Evolutionary conservation across 2,329 filamentous ascomycete species (phyloP).

Genomic region (Exophiala sp.): DNA sequence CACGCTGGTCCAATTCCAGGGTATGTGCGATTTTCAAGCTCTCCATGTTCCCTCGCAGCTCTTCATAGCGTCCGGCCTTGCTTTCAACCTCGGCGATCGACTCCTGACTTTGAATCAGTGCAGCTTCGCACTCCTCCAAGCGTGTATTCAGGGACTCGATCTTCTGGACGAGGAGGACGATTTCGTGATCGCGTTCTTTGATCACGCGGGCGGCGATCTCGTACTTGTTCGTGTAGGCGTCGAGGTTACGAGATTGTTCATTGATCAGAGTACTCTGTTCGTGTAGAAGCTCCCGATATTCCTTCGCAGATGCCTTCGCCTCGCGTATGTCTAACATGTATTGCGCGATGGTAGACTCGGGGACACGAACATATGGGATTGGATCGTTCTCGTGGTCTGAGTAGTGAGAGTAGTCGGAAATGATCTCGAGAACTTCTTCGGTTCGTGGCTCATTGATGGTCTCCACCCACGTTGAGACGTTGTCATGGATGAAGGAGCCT

Average conservation of each 20-base stretch:
- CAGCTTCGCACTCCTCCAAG: conserved; percentile 9
- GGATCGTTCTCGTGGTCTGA: not conserved
- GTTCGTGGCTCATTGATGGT: conserved; percentile 14
- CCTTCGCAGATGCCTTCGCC: conserved; percentile 2
- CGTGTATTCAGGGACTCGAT: conserved; percentile 10
- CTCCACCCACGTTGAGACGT: conserved; percentile 10
- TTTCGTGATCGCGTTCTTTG: conserved; percentile 21
- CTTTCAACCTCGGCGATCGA: conserved; percentile 4
- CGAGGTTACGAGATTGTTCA: conserved; percentile 15
- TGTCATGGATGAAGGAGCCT: conserved; percentile 20
- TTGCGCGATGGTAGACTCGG: conserved; percentile 15
- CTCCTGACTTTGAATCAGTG: conserved; percentile 4
- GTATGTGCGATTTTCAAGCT: conserved; percentile 17
- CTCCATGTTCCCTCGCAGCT: conserved; percentile 17
- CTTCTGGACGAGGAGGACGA: conserved; percentile 15
- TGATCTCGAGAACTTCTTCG: conserved; percentile 18
- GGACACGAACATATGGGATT: conserved; percentile 16
- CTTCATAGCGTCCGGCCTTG: conserved; percentile 14
- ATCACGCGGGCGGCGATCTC: conserved; percentile 7
- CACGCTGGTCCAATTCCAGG: conserved; percentile 19
- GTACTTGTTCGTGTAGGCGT: conserved; percentile 10
- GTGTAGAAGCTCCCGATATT: conserved; percentile 18
- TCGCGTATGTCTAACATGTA: conserved; percentile 11
- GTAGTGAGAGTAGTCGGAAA: conserved; percentile 17
- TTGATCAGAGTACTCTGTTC: conserved; percentile 15